Base-by-base conservation (phyloP, 2,329 filamentous ascomycete species). In the Diaporthe australafricana region DNA sequence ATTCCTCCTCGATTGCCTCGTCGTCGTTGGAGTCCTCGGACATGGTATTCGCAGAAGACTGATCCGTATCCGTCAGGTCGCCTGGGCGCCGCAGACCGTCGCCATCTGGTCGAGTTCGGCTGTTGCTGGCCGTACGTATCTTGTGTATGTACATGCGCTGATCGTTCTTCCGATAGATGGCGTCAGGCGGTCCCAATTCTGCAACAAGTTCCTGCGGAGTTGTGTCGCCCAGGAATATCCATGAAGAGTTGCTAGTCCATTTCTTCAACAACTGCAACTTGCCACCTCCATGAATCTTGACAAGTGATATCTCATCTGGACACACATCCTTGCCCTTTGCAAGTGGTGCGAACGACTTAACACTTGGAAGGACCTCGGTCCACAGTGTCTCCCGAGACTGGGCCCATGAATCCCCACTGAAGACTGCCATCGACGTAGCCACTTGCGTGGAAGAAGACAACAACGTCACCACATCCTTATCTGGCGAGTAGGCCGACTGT, bases 101-200 rank as follows among this genome's bases (percentile, higher is more conserved):
- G 35, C 81, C 80, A 72, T 82, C 85, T 1, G 87, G 84, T 48
- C 87, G 83, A 30, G 82, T 81, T 53, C 86, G 83, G 45, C 84
- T 85, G 72, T 87, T 85, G 76, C 88, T 89, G 6, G 84, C 81
- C 5, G 87, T 84, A 27, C 89, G 85, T 76, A 88, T 85, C 80
- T 91, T 90, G 80, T 98, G 95, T 67, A 98, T 96, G 16, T 94
- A 93, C 83, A 98, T 93, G 62, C 94, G 90, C 79, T 95, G 92
- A 79, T 98, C 95, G 77, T 93, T 94, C 83, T 97, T 98, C 74
- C 93, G 90, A 81, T 98, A 98, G 55, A 97, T 97, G 25, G 95
- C 94, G 80, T 98, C 96, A 1, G 96, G 96, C 6, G 96, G 94
- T 0, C 96, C 96, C 9, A 99, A 88, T 78, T 98, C 95, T 71